Evolutionary conservation across 179 eudicot species (phyloP).

Genomic region (Beta corolliflora): DNA sequence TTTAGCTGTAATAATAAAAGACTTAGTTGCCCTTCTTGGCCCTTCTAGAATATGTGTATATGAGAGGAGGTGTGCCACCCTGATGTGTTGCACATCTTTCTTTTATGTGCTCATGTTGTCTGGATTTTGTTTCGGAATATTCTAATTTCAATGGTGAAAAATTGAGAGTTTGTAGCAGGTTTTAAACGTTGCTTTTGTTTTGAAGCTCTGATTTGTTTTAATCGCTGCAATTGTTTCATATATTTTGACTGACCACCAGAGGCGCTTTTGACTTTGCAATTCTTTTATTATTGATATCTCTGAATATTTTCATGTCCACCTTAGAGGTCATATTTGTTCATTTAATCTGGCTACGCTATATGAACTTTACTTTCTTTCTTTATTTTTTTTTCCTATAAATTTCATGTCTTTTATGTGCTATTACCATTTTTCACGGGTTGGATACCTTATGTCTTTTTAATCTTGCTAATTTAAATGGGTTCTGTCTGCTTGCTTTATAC

Average conservation of each 20-base stretch:
- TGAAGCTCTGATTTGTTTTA: neutral
- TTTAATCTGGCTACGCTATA: neutral
- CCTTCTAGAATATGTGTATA: too few species aligned
- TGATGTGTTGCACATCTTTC: neutral
- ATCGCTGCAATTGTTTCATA: too few species aligned
- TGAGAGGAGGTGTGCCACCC: too few species aligned
- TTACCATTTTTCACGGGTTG: neutral
- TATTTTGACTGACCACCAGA: neutral
- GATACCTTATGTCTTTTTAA: neutral
- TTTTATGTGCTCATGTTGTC: neutral
- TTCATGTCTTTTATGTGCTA: neutral
- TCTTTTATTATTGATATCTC: neutral
- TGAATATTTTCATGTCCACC: neutral
- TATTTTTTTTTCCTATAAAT: neutral
- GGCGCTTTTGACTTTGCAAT: neutral
- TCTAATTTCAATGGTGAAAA: too few species aligned
- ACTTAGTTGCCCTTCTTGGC: too few species aligned
- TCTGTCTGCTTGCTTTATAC: conserved; percentile 6
- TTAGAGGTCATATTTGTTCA: neutral
- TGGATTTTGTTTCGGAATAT: neutral
- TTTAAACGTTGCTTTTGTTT: neutral
- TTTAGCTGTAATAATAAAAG: too few species aligned
- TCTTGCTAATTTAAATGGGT: neutral
- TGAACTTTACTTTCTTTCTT: neutral
- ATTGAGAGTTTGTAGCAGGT: neutral